Conservation (phyloP, 2,329 filamentous ascomycete genomes). For the Apiospora phragmitis region DNA sequence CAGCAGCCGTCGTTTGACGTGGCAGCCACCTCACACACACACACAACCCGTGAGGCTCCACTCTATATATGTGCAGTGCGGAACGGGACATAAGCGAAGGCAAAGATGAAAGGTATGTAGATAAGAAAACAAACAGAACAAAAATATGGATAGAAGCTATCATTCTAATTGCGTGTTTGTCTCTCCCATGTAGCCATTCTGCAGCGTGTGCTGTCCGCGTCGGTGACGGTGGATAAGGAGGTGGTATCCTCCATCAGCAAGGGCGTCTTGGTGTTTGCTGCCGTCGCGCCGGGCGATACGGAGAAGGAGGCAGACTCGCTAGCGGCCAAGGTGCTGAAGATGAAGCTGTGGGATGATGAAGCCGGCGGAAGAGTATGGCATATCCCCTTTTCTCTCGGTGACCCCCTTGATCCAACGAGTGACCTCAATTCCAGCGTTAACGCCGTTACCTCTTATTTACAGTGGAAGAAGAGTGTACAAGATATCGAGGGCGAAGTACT, state of each 20-base stretch:
- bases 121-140: not conserved
- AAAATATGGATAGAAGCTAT: not conserved
- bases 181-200: conserved; percentile 67
- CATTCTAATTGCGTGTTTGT: not conserved
- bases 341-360: conserved; percentile 89
- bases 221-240: conserved; percentile 90
- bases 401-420: not conserved
- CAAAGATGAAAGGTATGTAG: conserved; percentile 24
- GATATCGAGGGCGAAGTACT: conserved; percentile 90
- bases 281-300: conserved; percentile 86
- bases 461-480: conserved; percentile 90
- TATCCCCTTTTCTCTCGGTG: conserved; percentile 19
- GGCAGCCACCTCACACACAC: not conserved
- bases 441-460: not conserved
- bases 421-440: not conserved
- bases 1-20: not conserved
- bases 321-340: conserved; percentile 82
- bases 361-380: conserved; percentile 60
- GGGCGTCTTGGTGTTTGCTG: conserved; percentile 88
- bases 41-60: not conserved
- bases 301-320: conserved; percentile 83
- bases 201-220: conserved; percentile 91
- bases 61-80: not conserved
- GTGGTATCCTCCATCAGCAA: conserved; percentile 88
- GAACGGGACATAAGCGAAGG: not conserved